phyloP scores from a whole-genome alignment of 1,284 basidiomycete genomes.

The Coriolopsis trogii region DNA sequence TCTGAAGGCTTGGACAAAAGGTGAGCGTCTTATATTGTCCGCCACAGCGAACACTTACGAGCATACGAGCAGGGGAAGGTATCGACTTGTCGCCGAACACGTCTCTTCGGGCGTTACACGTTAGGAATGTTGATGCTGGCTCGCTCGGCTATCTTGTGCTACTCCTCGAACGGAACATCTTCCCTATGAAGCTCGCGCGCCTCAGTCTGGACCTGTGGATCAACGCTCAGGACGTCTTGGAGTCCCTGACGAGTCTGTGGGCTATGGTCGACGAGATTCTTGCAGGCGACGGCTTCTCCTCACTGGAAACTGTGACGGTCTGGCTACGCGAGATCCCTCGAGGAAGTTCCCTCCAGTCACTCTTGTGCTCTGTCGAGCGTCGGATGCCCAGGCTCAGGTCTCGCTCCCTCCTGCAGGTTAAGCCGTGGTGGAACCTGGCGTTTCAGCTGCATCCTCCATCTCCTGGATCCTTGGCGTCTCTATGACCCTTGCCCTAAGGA shows the following conservation, averaged over 20 bases:
- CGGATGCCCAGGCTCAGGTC: slow-evolving; percentile 13
- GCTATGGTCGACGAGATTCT: slow-evolving; percentile 7
- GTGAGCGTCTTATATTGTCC: neutral
- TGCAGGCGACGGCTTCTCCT: slow-evolving; percentile 3
- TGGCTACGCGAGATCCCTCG: slow-evolving; percentile 15
- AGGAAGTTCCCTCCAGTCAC: neutral
- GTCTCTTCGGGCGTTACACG: slow-evolving; percentile 7
- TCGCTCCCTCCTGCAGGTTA: slow-evolving; percentile 9
- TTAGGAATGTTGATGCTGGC: slow-evolving; percentile 13
- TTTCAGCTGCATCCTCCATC: neutral
- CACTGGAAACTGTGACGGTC: slow-evolving; percentile 11
- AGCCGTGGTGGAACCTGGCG: slow-evolving; percentile 15
- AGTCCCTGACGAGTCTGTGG: neutral
- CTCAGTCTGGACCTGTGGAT: slow-evolving; percentile 15
- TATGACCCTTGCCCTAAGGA: neutral
- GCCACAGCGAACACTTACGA: neutral
- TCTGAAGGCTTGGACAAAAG: slow-evolving; percentile 7
- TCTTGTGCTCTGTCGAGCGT: slow-evolving; percentile 1
- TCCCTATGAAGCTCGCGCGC: slow-evolving; percentile 4
- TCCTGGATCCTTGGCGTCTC: neutral
- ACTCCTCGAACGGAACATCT: slow-evolving; percentile 5
- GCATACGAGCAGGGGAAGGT: slow-evolving; percentile 3
- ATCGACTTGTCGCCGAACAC: slow-evolving; percentile 9
- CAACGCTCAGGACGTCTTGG: neutral
- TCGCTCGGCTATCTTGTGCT: neutral